Evolutionary conservation across 2,329 filamentous ascomycete species (phyloP).

Genomic region (Aureobasidium melanogenum): DNA sequence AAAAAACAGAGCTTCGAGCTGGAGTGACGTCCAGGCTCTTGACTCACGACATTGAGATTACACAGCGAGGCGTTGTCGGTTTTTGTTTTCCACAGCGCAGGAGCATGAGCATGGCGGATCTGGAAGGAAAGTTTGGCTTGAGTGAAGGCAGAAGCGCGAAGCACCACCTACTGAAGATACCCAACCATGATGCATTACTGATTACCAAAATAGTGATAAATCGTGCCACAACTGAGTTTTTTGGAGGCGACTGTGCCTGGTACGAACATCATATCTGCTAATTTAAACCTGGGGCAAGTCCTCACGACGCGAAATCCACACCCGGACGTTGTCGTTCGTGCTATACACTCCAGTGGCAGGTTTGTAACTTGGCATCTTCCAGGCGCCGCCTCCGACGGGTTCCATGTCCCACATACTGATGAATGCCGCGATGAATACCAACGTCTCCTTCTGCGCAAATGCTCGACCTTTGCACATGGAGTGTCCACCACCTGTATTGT

Average conservation of each 20-base stretch:
- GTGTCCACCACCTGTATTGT: constrained; percentile 33
- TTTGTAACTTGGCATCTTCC: constrained; percentile 43
- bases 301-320: constrained; percentile 36
- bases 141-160: background rate
- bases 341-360: constrained; percentile 42
- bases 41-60: background rate
- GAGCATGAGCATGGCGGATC: background rate
- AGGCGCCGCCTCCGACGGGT: constrained; percentile 34
- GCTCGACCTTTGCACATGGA: constrained; percentile 42
- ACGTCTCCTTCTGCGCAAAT: constrained; percentile 42
- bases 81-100: constrained; percentile 1
- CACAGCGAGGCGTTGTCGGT: constrained; percentile 9
- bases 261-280: background rate
- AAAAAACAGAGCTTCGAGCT: background rate
- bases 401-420: constrained; percentile 49
- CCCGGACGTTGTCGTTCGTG: constrained; percentile 44
- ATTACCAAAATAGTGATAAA: background rate
- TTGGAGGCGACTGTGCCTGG: background rate
- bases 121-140: background rate
- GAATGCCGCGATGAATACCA: constrained; percentile 44
- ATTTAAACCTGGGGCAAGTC: background rate
- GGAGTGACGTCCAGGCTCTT: background rate
- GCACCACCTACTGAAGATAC: background rate
- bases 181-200: background rate
- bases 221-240: background rate